A percentile compares a stretch with the other conserved stretches of the same genome.
Conservation (phyloP, 2,329 filamentous ascomycete genomes). For the Sporothrix euskadiensis region DNA sequence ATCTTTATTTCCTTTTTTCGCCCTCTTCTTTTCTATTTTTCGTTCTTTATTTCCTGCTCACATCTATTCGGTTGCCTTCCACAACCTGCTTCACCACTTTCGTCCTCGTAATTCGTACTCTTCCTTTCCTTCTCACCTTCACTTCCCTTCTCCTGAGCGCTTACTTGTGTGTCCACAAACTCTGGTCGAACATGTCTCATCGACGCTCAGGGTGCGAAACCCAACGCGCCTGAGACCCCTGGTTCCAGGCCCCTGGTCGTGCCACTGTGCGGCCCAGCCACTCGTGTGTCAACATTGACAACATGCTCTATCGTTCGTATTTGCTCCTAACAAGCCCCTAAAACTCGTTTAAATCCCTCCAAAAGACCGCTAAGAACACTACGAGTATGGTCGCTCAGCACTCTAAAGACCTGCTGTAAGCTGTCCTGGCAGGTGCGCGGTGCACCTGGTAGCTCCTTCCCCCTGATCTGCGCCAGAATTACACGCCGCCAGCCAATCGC, state of each 20-base stretch:
- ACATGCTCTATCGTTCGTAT: not conserved
- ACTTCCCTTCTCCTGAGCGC: not conserved
- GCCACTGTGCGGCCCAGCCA: constrained; percentile 15
- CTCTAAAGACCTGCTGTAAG: not conserved
- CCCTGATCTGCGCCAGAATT: constrained; percentile 19
- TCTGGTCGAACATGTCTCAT: constrained; percentile 37
- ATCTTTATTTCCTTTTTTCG: not conserved
- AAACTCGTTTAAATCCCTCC: not conserved
- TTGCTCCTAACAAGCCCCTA: not conserved
- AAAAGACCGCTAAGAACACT: not conserved
- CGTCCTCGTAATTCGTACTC: not conserved
- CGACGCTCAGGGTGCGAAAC: constrained; percentile 44
- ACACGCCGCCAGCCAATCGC: not conserved
- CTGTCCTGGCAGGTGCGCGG: not conserved
- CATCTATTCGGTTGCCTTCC: not conserved
- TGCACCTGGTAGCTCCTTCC: constrained; percentile 9
- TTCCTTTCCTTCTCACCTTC: not conserved
- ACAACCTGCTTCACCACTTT: not conserved
- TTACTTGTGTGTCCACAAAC: constrained; percentile 20
- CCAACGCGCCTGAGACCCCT: constrained; percentile 39
- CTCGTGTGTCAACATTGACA: not conserved
- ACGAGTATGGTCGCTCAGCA: not conserved
- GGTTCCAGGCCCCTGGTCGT: constrained; percentile 29
- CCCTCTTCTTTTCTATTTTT: not conserved
- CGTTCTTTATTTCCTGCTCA: not conserved